Percentiles rank a stretch among this genome's conserved stretches.
Conservation (phyloP, 371 early-diverging fungal species). For the Rhizopus sp. region DNA sequence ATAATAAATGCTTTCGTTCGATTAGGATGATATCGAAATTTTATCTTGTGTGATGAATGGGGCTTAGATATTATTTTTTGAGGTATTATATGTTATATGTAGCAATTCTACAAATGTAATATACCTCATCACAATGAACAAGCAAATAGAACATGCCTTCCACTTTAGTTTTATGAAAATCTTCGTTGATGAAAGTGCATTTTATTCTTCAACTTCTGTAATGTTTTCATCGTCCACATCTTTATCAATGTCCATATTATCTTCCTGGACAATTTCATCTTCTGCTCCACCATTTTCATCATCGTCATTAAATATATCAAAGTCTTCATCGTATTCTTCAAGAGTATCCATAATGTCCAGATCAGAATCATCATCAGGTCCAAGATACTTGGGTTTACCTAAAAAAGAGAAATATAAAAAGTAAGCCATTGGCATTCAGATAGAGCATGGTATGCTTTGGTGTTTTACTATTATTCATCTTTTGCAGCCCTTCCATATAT, state of each 20-base stretch:
- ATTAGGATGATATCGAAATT: too few relatives aligned
- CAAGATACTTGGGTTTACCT: slow-evolving; percentile 3
- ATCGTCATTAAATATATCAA: slow-evolving; percentile 16
- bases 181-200: not conserved
- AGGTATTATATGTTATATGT: too few relatives aligned
- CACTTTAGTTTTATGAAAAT: not conserved
- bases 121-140: too few relatives aligned
- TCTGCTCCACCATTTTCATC: slow-evolving; percentile 16
- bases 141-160: too few relatives aligned
- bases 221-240: not conserved
- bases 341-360: slow-evolving; percentile 6
- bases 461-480: slow-evolving; percentile 28
- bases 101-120: too few relatives aligned
- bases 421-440: slow-evolving; percentile 28
- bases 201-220: not conserved
- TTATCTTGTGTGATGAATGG: too few relatives aligned
- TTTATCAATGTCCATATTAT: slow-evolving; percentile 5
- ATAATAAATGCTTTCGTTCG: too few relatives aligned
- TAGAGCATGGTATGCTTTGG: slow-evolving; percentile 84
- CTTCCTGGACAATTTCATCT: slow-evolving; percentile 18
- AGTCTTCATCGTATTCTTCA: slow-evolving; percentile 16
- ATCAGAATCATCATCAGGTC: slow-evolving; percentile 11
- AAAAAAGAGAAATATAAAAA: not conserved
- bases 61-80: too few relatives aligned
- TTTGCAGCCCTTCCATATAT: slow-evolving; percentile 19